A percentile compares a stretch with the other conserved stretches of the same genome.
Evolutionary conservation across 371 early-diverging fungal genomes (phyloP).

Genomic region (Mortierella sp.): DNA sequence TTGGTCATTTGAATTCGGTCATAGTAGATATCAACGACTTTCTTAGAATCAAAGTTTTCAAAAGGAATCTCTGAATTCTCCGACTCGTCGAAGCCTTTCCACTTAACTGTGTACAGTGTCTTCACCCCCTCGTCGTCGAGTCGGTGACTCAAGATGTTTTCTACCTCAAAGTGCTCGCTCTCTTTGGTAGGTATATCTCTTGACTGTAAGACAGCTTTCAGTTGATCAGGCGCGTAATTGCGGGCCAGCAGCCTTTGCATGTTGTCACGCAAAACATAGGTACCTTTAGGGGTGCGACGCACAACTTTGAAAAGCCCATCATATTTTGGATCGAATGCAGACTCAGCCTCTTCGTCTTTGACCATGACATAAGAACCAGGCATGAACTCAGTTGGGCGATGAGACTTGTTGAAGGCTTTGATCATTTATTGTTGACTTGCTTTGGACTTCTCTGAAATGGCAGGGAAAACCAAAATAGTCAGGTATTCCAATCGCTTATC

Average conservation of each 20-base stretch:
- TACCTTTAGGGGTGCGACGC: not conserved
- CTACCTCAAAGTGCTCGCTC: too few relatives aligned
- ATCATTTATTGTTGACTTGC: constrained; percentile 11
- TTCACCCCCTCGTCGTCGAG: too few relatives aligned
- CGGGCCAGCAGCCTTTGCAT: not conserved
- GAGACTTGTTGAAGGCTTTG: not conserved
- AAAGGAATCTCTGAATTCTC: too few relatives aligned
- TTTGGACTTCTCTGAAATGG: constrained; percentile 6
- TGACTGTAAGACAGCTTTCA: constrained; percentile 12
- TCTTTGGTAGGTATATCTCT: not conserved
- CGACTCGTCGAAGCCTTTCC: too few relatives aligned
- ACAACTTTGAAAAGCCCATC: constrained; percentile 12
- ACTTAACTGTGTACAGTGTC: too few relatives aligned
- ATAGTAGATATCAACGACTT: too few relatives aligned
- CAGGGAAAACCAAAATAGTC: constrained; percentile 39
- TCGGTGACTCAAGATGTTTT: too few relatives aligned
- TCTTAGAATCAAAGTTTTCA: too few relatives aligned
- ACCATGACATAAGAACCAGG: constrained; percentile 14
- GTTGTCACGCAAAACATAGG: constrained; percentile 1
- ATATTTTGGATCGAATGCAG: not conserved
- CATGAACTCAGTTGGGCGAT: not conserved
- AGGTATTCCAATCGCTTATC: constrained; percentile 13
- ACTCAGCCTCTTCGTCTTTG: not conserved
- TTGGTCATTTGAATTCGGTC: too few relatives aligned
- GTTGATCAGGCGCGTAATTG: constrained; percentile 13